These are phyloP conservation scores for Elongisporangium anandrum DNA, from an alignment of 352 stramenopile genomes.

Conservation along the genomic window DNA sequence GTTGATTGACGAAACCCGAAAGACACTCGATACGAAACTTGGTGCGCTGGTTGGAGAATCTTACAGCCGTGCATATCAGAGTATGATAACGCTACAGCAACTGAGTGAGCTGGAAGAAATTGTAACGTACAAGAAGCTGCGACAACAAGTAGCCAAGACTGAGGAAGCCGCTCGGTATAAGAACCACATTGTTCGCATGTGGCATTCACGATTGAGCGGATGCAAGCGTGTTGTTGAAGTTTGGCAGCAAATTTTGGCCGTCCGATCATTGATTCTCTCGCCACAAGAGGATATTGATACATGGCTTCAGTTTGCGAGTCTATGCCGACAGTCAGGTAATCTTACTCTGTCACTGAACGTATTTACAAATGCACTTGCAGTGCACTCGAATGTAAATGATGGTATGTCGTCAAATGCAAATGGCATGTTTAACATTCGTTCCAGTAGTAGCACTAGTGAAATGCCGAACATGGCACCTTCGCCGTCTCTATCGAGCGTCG, in stretches of 20 bases:
- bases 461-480: conserved; percentile 50
- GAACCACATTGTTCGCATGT: conserved; percentile 84
- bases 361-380: conserved; percentile 72
- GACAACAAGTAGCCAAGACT: conserved; percentile 54
- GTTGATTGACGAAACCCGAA: conserved; percentile 92
- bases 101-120: conserved; percentile 98
- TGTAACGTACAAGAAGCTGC: conserved; percentile 91
- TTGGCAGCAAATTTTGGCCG: conserved; percentile 93
- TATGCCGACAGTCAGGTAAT: conserved; percentile 88
- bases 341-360: conserved; percentile 82
- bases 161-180: conserved; percentile 79
- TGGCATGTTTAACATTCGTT: not conserved
- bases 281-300: conserved; percentile 88
- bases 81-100: conserved; percentile 96
- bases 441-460: conserved; percentile 5
- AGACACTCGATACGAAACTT: conserved; percentile 93
- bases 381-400: conserved; percentile 26
- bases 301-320: conserved; percentile 91
- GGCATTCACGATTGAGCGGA: conserved; percentile 69
- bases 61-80: conserved; percentile 95
- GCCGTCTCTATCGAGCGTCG: conserved; percentile 47
- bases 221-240: conserved; percentile 91
- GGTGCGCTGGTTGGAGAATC: conserved; percentile 95
- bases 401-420: conserved; percentile 12
- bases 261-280: conserved; percentile 86